A percentile compares a stretch with the other conserved stretches of the same genome.
phyloP scores from a whole-genome alignment of 2,329 filamentous ascomycete species.

The Xylaria sp. region DNA sequence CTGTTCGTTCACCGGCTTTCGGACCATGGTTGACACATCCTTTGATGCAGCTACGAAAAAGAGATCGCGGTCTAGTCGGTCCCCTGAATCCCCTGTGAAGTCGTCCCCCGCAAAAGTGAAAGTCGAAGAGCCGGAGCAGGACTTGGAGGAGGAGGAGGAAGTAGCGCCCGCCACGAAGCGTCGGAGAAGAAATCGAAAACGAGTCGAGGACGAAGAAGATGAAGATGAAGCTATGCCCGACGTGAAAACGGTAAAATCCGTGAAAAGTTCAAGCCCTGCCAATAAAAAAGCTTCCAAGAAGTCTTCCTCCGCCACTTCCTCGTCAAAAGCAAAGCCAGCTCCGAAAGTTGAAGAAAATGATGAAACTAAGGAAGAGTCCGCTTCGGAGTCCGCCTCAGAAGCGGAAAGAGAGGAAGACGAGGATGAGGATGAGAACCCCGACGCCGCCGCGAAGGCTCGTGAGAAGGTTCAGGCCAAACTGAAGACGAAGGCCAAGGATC shows the following conservation, averaged over 20 bases:
- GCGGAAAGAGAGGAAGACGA: conserved; percentile 49
- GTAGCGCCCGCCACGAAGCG: conserved; percentile 66
- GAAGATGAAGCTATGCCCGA: conserved; percentile 50
- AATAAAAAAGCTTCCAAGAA: conserved; percentile 42
- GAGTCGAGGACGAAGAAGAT: conserved; percentile 58
- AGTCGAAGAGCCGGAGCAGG: conserved; percentile 41
- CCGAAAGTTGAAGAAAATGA: conserved; percentile 38
- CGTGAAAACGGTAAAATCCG: conserved; percentile 37
- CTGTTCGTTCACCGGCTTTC: neutral
- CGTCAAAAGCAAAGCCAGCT: conserved; percentile 33
- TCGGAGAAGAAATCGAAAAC: conserved; percentile 52
- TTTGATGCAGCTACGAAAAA: conserved; percentile 53
- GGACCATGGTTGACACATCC: conserved; percentile 11
- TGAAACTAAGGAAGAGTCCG: conserved; percentile 51
- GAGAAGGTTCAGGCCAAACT: conserved; percentile 81
- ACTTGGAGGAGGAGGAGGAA: conserved; percentile 48
- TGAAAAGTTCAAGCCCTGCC: conserved; percentile 37
- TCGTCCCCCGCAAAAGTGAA: conserved; percentile 40
- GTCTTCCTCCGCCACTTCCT: conserved; percentile 29
- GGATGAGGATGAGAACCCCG: conserved; percentile 66
- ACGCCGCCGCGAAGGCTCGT: conserved; percentile 73
- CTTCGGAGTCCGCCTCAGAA: conserved; percentile 54
- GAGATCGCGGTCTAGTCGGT: conserved; percentile 43
- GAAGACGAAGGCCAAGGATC: conserved; percentile 71
- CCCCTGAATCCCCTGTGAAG: conserved; percentile 33